A percentile compares a stretch with the other conserved stretches of the same genome.
Conservation (phyloP, 2,329 filamentous ascomycete genomes). For the Fusarium equiseti region DNA sequence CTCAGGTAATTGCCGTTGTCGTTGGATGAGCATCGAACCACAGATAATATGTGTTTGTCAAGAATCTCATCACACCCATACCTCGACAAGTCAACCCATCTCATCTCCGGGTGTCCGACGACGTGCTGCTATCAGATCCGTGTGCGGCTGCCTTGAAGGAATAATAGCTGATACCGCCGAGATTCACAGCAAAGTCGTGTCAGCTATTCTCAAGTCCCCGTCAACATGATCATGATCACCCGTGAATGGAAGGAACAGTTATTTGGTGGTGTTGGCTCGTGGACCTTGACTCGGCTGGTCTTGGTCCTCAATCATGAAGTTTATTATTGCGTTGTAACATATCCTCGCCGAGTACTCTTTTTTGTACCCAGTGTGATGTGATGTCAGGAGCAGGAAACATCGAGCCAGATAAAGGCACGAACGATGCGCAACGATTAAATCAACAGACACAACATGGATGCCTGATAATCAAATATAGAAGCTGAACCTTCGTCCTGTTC, state of each 20-base stretch:
- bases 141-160: neutral
- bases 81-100: conserved; percentile 14
- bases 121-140: conserved; percentile 18
- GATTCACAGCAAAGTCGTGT: conserved; percentile 1
- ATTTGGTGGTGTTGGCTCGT: conserved; percentile 43
- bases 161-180: neutral
- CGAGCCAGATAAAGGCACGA: conserved; percentile 24
- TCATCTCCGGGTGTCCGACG: conserved; percentile 32
- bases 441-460: conserved; percentile 22
- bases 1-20: neutral
- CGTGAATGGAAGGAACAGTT: conserved; percentile 9
- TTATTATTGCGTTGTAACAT: conserved; percentile 44
- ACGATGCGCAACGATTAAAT: conserved; percentile 30
- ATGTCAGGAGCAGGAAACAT: conserved; percentile 32
- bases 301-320: conserved; percentile 44
- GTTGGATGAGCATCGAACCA: conserved; percentile 18
- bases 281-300: conserved; percentile 45
- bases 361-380: conserved; percentile 16
- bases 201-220: conserved; percentile 9
- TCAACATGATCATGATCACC: conserved; percentile 32
- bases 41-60: conserved; percentile 3
- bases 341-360: conserved; percentile 23
- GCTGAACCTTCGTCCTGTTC: conserved; percentile 13
- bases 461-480: conserved; percentile 41
- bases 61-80: conserved; percentile 10